phyloP scores from a whole-genome alignment of 345 rosid genomes.

The Citrus mangshanensis region DNA sequence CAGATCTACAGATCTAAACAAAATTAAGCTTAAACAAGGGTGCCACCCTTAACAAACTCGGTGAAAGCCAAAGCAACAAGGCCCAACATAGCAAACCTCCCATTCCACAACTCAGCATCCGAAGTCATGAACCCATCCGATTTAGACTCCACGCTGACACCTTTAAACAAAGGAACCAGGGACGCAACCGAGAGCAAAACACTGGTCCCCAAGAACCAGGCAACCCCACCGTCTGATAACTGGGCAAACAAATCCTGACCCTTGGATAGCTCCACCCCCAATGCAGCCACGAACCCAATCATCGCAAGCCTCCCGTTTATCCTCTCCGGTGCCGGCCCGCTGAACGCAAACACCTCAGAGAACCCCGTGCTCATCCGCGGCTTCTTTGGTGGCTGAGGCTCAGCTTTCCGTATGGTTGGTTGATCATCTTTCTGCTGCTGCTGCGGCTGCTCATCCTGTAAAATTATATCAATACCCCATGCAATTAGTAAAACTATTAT shows the following conservation, averaged over 20 bases:
- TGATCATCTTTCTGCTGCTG: not conserved
- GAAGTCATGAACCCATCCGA: conserved; percentile 70
- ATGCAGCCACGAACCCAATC: conserved; percentile 77
- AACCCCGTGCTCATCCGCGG: conserved; percentile 52
- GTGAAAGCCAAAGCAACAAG: conserved; percentile 75
- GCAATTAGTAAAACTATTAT: not conserved
- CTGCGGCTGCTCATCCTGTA: not conserved
- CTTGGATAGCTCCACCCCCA: conserved; percentile 60
- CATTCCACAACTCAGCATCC: conserved; percentile 87
- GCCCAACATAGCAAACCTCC: conserved; percentile 85
- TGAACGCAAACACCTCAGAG: conserved; percentile 65
- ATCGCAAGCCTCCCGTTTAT: conserved; percentile 89
- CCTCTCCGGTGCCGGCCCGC: conserved; percentile 92
- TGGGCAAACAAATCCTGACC: conserved; percentile 70
- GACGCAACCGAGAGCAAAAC: conserved; percentile 65
- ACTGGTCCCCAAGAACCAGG: conserved; percentile 63
- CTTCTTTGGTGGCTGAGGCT: too few relatives aligned
- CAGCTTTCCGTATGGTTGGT: too few relatives aligned
- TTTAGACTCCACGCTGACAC: conserved; percentile 54
- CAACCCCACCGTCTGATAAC: conserved; percentile 54
- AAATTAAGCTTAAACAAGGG: conserved; percentile 39
- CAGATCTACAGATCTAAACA: not conserved
- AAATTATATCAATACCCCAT: not conserved
- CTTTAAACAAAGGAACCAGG: conserved; percentile 53
- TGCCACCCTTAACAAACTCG: conserved; percentile 67